Percentiles rank a stretch among this genome's conserved stretches.
Conservation (phyloP, 176 grass and related monocot genomes). For the Chrysopogon serrulatus region DNA sequence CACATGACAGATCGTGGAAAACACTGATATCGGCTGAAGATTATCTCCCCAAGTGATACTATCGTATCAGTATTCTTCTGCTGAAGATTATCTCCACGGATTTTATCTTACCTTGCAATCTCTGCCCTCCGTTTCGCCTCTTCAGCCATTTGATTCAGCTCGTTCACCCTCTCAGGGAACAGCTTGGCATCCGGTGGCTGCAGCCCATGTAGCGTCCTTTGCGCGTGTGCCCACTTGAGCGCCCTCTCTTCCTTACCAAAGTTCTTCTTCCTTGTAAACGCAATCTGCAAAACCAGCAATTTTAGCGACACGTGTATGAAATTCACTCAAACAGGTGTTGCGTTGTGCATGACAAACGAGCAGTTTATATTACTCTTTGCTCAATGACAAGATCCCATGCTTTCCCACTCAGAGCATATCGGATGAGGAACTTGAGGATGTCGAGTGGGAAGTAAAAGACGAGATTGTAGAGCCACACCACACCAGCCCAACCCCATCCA, state of each 20-base stretch:
- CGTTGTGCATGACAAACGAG: not conserved
- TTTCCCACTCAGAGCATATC: constrained; percentile 32
- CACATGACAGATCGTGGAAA: not conserved
- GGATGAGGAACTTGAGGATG: constrained; percentile 36
- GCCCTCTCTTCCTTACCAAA: constrained; percentile 16
- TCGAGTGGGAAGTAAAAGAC: constrained; percentile 20
- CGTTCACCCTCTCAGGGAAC: not conserved
- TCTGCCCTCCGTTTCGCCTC: constrained; percentile 20
- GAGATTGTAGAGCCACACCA: constrained; percentile 21
- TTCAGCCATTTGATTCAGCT: constrained; percentile 17
- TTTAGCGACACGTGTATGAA: not conserved
- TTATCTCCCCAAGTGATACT: not conserved
- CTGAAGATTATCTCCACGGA: not conserved
- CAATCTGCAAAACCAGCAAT: not conserved
- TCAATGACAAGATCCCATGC: constrained; percentile 29
- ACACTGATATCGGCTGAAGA: not conserved
- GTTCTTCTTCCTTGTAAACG: constrained; percentile 26
- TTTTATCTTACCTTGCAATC: constrained; percentile 12
- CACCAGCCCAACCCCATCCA: constrained; percentile 38
- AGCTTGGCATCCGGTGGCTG: constrained; percentile 13
- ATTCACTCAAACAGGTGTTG: not conserved
- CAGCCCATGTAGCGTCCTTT: constrained; percentile 30
- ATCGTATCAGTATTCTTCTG: not conserved
- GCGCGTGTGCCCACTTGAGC: constrained; percentile 29
- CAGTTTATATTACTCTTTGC: not conserved